Base-by-base conservation (phyloP, 257 asterid genomes). In the Oldenlandia corymbosa region DNA sequence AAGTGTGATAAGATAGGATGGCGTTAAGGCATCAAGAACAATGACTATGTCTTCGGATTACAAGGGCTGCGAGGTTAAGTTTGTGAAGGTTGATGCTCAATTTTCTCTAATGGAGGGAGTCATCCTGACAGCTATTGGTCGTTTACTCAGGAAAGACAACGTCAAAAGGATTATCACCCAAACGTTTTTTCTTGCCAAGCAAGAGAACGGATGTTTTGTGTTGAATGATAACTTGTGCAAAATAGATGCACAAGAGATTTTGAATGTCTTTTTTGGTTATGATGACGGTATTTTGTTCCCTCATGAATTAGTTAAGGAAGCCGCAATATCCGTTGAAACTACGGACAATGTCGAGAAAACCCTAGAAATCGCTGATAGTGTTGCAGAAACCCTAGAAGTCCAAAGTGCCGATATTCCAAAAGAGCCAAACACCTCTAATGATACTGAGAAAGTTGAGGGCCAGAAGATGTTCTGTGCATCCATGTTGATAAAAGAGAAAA, bases 181-280 rank as follows among this genome's bases (percentile, higher is more conserved):
- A 30, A 81, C 86, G 1, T 91, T 88, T 66, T 77, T 88, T 28
- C 71, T 91, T 57, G 91, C 90, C 8, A 73, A 71, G 68, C 87
- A 85, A 37, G 80, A 72, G 30, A 82, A 12, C n/a, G 85, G 87
- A 9, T 86, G 27, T 67, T 87, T 34, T 57, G 87, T 90, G 14
- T 58, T 72, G 76, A 90, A 90, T 24, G 95, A 90, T 47, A 79
- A 83, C 42, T 82, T 85, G n/a, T 73, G 66, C 17, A 18, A 68
- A 58, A 23, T 65, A 5, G 70, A 84, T 36, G 60, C 48, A 20
- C 37, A 46, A 14, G 79, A 56, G 47, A 5, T 72, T 4, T 37
- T 24, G 20, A 36, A 48, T 45, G 24, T 10, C 42, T 18, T 68
- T 5, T 45, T 62, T 60, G 60, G 23, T 28, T 34, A 43, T 47